Conservation (phyloP, 225 moss, liverwort and hornwort species). For the Pseudisothecium myosuroides region DNA sequence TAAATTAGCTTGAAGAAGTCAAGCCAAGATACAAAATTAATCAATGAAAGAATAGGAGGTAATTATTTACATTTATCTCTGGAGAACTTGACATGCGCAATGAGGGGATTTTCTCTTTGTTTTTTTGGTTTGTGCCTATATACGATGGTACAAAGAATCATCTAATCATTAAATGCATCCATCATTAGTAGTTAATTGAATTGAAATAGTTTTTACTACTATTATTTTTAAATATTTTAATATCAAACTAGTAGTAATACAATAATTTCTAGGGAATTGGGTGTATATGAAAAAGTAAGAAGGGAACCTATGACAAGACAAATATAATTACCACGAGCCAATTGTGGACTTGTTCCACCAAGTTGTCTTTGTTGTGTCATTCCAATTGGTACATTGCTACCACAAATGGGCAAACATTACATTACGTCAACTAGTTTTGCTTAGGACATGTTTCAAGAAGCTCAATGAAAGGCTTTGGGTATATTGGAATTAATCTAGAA, state of each 20-base stretch:
- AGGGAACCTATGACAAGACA: rapidly evolving
- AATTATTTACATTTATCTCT: too few relatives aligned
- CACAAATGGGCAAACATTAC: background rate
- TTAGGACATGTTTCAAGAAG: background rate
- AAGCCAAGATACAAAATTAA: too few relatives aligned
- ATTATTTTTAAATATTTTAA: background rate
- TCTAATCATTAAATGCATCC: too few relatives aligned
- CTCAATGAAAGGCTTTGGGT: background rate
- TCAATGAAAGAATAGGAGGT: too few relatives aligned
- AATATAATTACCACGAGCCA: rapidly evolving
- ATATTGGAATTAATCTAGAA: too few relatives aligned
- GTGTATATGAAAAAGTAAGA: background rate
- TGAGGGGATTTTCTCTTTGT: too few relatives aligned
- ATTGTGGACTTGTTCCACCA: background rate
- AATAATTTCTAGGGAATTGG: background rate
- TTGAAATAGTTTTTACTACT: background rate
- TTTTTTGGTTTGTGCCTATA: too few relatives aligned
- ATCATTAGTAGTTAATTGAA: background rate
- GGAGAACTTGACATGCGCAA: too few relatives aligned
- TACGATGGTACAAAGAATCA: too few relatives aligned
- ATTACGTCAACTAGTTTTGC: rapidly evolving
- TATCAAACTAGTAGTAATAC: background rate
- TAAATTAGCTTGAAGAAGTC: too few relatives aligned
- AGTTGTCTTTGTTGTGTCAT: background rate
- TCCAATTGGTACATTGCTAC: background rate